Evolutionary conservation across 2,329 filamentous ascomycete genomes (phyloP).

Genomic region (Exophiala dermatitidis): DNA sequence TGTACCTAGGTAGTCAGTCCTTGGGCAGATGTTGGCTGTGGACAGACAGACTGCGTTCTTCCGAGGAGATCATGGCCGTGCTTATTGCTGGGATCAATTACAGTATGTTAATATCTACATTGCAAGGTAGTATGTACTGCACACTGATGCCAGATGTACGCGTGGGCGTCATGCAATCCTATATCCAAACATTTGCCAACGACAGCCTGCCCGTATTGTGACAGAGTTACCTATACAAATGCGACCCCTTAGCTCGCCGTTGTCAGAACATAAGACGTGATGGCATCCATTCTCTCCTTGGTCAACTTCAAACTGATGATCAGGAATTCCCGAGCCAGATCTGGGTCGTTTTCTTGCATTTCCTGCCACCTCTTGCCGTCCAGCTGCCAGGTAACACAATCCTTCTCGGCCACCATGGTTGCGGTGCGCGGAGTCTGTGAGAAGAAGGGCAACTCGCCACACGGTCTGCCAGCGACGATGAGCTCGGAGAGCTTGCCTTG

Average conservation of each 20-base stretch:
- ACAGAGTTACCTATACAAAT: not conserved
- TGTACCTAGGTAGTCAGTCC: too few species aligned
- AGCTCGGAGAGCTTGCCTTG: slow-evolving; percentile 85
- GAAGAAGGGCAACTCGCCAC: slow-evolving; percentile 94
- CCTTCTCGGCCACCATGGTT: slow-evolving; percentile 73
- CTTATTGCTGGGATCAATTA: too few species aligned
- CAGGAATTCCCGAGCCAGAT: slow-evolving; percentile 76
- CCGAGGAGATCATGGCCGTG: too few species aligned
- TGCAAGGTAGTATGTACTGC: too few species aligned
- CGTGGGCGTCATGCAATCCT: too few species aligned
- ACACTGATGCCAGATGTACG: too few species aligned
- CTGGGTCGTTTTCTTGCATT: slow-evolving; percentile 64
- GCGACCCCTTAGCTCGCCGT: slow-evolving; percentile 14
- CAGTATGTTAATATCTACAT: too few species aligned
- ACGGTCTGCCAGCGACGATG: slow-evolving; percentile 89
- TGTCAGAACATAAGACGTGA: slow-evolving; percentile 47
- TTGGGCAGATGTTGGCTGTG: too few species aligned
- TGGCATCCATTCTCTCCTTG: slow-evolving; percentile 78
- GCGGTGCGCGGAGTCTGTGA: slow-evolving; percentile 81
- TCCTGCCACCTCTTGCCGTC: slow-evolving; percentile 62
- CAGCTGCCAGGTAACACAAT: slow-evolving; percentile 77
- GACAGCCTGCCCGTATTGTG: not conserved
- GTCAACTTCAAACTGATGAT: slow-evolving; percentile 87
- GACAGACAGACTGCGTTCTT: too few species aligned
- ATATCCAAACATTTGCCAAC: not conserved